Conservation (phyloP, 2,329 filamentous ascomycete species). For the Curvularia lunata region DNA sequence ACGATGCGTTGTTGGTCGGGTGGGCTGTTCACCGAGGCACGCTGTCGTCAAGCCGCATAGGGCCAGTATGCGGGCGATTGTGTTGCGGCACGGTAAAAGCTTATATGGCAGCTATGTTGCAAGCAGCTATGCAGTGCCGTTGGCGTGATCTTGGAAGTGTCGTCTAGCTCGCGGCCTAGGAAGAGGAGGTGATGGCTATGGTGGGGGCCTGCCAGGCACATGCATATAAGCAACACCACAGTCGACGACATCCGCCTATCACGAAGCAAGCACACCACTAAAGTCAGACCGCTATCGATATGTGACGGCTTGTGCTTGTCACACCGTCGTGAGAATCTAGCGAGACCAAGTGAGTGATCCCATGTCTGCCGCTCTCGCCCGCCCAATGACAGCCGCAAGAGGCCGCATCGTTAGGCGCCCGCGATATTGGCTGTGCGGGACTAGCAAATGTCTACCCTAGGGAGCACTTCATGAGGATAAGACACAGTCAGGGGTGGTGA, state of each 20-base stretch:
- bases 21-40: constrained; percentile 13
- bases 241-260: constrained; percentile 16
- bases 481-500: not conserved
- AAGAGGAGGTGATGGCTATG: not conserved
- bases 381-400: constrained; percentile 26
- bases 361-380: constrained; percentile 30
- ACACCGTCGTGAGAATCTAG: constrained; percentile 32
- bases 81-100: constrained; percentile 11
- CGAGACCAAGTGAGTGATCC: constrained; percentile 33
- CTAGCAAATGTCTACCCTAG: constrained; percentile 1
- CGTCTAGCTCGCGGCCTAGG: constrained; percentile 1
- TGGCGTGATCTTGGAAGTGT: constrained; percentile 10
- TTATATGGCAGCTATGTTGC: constrained; percentile 4
- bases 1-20: constrained; percentile 13
- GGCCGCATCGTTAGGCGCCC: constrained; percentile 38
- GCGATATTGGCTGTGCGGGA: constrained; percentile 18
- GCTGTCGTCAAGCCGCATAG: constrained; percentile 12
- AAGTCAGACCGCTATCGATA: constrained; percentile 21
- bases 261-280: constrained; percentile 20
- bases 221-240: constrained; percentile 25
- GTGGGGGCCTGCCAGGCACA: constrained; percentile 22
- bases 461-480: not conserved
- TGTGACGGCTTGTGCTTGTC: constrained; percentile 19
- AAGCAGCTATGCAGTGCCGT: constrained; percentile 9
- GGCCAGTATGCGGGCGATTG: constrained; percentile 13